These are phyloP conservation scores for Calocybe indica DNA, from an alignment of 768 basidiomycete species.

Conservation along the genomic window DNA sequence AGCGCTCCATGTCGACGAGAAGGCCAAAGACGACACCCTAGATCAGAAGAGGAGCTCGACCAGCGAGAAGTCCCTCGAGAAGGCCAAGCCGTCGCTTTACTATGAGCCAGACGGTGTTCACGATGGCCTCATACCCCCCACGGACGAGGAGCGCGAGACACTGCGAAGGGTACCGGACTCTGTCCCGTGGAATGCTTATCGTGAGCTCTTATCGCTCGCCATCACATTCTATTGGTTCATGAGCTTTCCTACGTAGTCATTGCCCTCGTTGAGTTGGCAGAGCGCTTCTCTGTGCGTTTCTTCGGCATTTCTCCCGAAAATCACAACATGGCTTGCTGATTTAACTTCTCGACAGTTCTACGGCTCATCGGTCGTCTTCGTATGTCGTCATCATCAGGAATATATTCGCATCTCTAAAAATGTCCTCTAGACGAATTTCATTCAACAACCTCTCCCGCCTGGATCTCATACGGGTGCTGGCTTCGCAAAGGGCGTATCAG, in stretches of 20 bases:
- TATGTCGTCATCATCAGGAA: constrained; percentile 13
- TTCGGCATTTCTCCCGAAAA: background rate
- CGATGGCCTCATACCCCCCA: constrained; percentile 58
- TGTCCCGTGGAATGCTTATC: constrained; percentile 53
- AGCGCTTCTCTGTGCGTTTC: constrained; percentile 60
- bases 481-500: constrained; percentile 47
- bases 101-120: constrained; percentile 24
- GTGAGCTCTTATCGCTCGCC: constrained; percentile 45
- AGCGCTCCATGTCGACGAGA: background rate
- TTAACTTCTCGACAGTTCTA: constrained; percentile 26
- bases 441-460: constrained; percentile 61
- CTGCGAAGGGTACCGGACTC: constrained; percentile 56
- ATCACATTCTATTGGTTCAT: background rate
- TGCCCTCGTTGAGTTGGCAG: constrained; percentile 61
- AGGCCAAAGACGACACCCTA: constrained; percentile 10
- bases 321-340: too few relatives aligned
- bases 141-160: constrained; percentile 51
- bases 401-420: background rate
- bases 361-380: constrained; percentile 45
- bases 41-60: constrained; percentile 3
- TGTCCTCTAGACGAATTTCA: constrained; percentile 57
- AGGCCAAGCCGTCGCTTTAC: background rate
- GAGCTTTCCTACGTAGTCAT: constrained; percentile 37
- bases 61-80: background rate
- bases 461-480: constrained; percentile 65